Evolutionary conservation across 768 basidiomycete species (phyloP), one percentile per base, ranked within the genome.

Genomic region (Boletellus emodensis): DNA sequence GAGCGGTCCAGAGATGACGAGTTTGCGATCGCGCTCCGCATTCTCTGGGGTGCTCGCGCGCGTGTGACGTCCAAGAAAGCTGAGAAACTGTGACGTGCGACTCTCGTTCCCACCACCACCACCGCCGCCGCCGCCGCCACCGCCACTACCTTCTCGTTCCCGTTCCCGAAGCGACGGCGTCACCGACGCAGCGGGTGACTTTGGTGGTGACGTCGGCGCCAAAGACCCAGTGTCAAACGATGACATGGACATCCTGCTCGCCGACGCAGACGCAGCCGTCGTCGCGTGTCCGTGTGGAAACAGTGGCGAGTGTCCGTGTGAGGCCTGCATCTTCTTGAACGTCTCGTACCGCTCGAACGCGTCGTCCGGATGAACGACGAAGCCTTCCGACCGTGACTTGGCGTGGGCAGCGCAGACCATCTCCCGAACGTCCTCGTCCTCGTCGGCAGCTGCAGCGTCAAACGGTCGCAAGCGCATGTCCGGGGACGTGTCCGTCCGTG

Each of bases 261-360:
- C 41, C 10, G 51, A 52, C 0, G 53, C 42, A 1, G 59, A 50
- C 3, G 49, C 35, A 0, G 56, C 45, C 1, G 43, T 30, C 1
- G 36, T 17, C 2, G 51, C 8, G 14, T 36, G 35, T 13, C 33
- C 37, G 3, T 56, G 49, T 0, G 52, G 41, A 32, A 26, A 22
- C 1, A 49, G 43, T 7, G 58, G 62, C 1, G 47, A 47, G n/a
- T 54, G 54, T 0, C 40, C 42, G 6, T 59, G 54, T n/a, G 53
- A 55, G 15, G 53, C 69, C 46, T 78, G 76, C 39, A 68, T 71
- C 60, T 82, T 80, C 61, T 81, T 81, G 69, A 85, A 94, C n/a
- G 83, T 75, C 64, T 94, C 90, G 62, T 95, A 96, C 34, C 91
- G 77, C 49, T 90, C 89, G 65, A 87, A 95, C 0, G 94, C 94